Percentiles rank a stretch among this genome's conserved stretches.
Evolutionary conservation across 225 moss, liverwort and hornwort species (phyloP).

Genomic region (Sphagnum contortum): DNA sequence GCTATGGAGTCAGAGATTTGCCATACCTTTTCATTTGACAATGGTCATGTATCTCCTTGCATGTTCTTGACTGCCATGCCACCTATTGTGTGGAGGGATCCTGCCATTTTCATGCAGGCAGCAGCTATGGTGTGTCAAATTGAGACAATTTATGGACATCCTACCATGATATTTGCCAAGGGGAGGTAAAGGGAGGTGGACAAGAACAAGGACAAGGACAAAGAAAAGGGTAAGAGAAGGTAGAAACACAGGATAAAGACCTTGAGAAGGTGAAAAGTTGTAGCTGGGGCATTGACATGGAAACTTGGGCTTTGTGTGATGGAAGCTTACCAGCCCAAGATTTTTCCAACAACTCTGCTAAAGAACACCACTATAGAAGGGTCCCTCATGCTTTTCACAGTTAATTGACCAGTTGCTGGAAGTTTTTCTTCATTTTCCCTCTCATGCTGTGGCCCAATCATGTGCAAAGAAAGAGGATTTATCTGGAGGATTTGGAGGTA

Average conservation of each 20-base stretch:
- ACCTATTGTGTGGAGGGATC: conserved; percentile 81
- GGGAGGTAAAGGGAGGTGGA: conserved; percentile 63
- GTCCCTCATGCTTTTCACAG: conserved; percentile 83
- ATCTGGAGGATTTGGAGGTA: conserved; percentile 1
- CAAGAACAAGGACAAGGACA: conserved; percentile 38
- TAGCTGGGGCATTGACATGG: background rate
- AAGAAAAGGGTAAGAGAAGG: conserved; percentile 5
- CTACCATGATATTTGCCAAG: conserved; percentile 68
- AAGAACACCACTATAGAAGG: conserved; percentile 67
- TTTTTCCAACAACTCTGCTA: conserved; percentile 43
- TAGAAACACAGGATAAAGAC: no score
- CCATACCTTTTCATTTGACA: conserved; percentile 78
- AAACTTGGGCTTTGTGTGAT: conserved; percentile 11
- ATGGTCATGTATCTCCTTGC: conserved; percentile 80
- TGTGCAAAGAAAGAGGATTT: conserved; percentile 43
- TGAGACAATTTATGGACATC: conserved; percentile 66
- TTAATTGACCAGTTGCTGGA: conserved; percentile 88
- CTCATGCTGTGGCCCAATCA: conserved; percentile 14
- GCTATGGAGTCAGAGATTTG: conserved; percentile 93
- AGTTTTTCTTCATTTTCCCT: conserved; percentile 79
- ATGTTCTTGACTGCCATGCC: conserved; percentile 97
- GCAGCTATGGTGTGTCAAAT: conserved; percentile 72
- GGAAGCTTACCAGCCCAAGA: conserved; percentile 45
- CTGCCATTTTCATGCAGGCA: conserved; percentile 87
- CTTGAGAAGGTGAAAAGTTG: no score